Base-by-base conservation (phyloP, 768 basidiomycete genomes). In the Mycena polygramma region DNA sequence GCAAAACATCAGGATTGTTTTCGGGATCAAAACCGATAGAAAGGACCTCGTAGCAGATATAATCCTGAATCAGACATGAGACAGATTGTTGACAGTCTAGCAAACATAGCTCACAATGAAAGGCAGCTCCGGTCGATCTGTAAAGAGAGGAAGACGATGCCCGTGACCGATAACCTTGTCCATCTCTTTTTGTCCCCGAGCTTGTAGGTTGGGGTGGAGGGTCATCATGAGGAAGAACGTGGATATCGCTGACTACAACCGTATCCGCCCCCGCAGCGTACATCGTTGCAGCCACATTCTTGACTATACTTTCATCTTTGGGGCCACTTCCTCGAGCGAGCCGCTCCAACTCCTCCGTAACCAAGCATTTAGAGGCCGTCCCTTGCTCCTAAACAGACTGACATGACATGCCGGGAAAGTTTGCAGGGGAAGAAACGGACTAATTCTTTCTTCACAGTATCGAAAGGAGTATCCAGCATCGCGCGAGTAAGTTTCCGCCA, bases 251-350 rank as follows among this genome's bases (percentile, higher is more conserved):
- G 84, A 84, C n/a, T 6, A 84, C 83, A 6, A 75, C 79, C 10
- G 79, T 83, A 54, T 83, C 83, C 7, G 81, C 75, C 2, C 79
- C 79, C 61, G 78, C 85, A 71, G 83, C 81, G 69, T 83, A 86
- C 30, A 81, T 77, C 24, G 84, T 85, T 7, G 81, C 85, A 11
- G 84, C 82, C 14, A 83, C 81, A 59, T 85, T 85, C 70, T 81
- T 84, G 4, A 85, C 80, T 39, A 81, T 73, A 6, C 76, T 75
- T 72, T 84, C 84, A 41, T 81, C 76, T 39, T 74, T 74, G 45
- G 76, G 71, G 63, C 80, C 77, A 43, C 75, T 37, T 36, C 66
- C 30, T 22, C 46, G 41, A n/a, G 68, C 63, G 63, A 79, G 71
- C 24, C 69, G 74, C 59, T 82, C 83, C 7, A 85, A 73, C 46